phyloP scores from a whole-genome alignment of 176 grass and related monocot species.

The Eleusine coracana region DNA sequence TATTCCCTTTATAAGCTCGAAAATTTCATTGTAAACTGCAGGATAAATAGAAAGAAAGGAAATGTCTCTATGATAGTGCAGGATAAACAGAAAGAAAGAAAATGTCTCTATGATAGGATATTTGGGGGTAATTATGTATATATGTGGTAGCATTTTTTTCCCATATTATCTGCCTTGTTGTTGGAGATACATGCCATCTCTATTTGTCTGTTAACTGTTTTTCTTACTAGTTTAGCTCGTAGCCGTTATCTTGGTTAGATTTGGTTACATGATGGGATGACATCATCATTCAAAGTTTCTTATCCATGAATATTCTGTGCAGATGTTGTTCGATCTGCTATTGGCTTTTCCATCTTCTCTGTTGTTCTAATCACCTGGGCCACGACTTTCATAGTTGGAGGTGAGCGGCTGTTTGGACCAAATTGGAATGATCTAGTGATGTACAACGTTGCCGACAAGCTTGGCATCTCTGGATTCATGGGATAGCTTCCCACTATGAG shows the following conservation, averaged over 20 bases:
- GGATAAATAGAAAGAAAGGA: not conserved
- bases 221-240: not conserved
- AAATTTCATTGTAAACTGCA: not conserved
- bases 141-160: not conserved
- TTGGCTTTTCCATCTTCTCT: constrained; percentile 65
- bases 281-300: not conserved
- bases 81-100: not conserved
- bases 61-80: not conserved
- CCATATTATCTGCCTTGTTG: too few species aligned
- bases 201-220: not conserved
- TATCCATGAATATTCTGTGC: constrained; percentile 26
- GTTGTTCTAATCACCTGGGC: constrained; percentile 77
- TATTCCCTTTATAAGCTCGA: not conserved
- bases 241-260: not conserved
- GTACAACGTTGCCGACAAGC: constrained; percentile 87
- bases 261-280: not conserved
- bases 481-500: constrained; percentile 28
- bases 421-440: constrained; percentile 86
- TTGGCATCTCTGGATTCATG: constrained; percentile 71
- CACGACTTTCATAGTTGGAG: constrained; percentile 71
- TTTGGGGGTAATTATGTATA: too few species aligned
- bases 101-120: too few species aligned
- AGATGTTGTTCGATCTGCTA: constrained; percentile 79
- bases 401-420: constrained; percentile 73
- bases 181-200: constrained; percentile 2